Base-by-base conservation (phyloP, 495 filamentous ascomycete genomes). In the Monascus purpureus region DNA sequence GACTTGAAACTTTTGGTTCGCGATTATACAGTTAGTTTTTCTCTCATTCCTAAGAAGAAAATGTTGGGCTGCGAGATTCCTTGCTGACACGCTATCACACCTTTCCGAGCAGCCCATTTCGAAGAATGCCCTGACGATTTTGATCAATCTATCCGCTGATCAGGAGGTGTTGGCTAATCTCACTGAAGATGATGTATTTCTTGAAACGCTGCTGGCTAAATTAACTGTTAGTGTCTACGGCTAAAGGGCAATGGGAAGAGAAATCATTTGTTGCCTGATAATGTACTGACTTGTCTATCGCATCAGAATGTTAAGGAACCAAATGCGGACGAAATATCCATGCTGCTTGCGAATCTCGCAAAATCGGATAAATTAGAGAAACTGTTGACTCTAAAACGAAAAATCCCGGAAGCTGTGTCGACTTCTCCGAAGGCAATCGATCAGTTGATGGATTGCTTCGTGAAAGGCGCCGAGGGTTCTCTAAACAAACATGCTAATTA, bases 401-500 rank as follows among this genome's bases (percentile, higher is more conserved):
- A 72, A 7, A 31, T 46, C 23, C 76, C 79, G 4, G 65, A 66
- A 11, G 64, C 70, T 15, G 60, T 78, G 13, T 86, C 86, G 2
- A 64, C 49, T 4, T 78, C 80, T 3, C 64, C 75, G 18, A 61
- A 73, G 25, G 80, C 79, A 8, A 72, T 95, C 31, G 83, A 93
- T 50, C 92, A 96, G 48, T 59, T 96, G 13, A 77, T 96, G 44
- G 90, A 94, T 50, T 78, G 88, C 45, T 97, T 96, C 49, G 92
- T 96, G 35, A 86, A 84, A 56, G 87, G 87, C 8, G 74, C 80
- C 2, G 76, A 82, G 35, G 79, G 77, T 1, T 57, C 61, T 2
- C 82, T 87, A 47, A 97, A 96, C 60, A 76, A 81, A 43, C 35
- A 79, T n/a, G 84, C 86, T 41, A 72, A 81, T 49, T 96, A 71